Conservation (phyloP, 768 basidiomycete genomes). For the Panus rudis region DNA sequence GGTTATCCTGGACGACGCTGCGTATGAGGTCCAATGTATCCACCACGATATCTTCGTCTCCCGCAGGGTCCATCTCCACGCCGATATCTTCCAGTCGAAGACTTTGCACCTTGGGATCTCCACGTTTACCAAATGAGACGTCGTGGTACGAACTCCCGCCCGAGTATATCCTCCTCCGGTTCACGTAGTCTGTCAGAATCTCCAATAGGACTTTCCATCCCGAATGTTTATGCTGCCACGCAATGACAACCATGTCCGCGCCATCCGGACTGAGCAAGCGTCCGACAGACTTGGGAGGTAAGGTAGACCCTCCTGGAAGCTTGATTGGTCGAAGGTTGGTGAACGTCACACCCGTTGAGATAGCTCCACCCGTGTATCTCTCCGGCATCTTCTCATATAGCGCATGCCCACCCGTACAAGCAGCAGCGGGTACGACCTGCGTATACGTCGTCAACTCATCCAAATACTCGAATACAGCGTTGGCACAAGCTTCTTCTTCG, state of each 20-base stretch:
- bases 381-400: conserved; percentile 65
- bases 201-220: conserved; percentile 87
- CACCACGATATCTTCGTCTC: conserved; percentile 59
- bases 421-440: conserved; percentile 57
- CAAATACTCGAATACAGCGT: conserved; percentile 73
- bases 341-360: conserved; percentile 48
- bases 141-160: conserved; percentile 39
- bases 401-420: conserved; percentile 61
- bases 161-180: conserved; percentile 40
- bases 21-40: conserved; percentile 76
- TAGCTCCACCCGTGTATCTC: conserved; percentile 45
- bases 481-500: conserved; percentile 53
- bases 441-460: conserved; percentile 66
- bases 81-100: conserved; percentile 64
- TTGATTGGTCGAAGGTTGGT: conserved; percentile 58
- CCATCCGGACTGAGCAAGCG: conserved; percentile 67
- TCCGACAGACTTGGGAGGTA: conserved; percentile 63
- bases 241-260: conserved; percentile 61
- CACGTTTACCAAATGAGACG: conserved; percentile 45
- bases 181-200: conserved; percentile 69
- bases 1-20: conserved; percentile 67
- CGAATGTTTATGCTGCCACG: conserved; percentile 77
- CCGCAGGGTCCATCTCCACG: conserved; percentile 55
- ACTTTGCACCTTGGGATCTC: conserved; percentile 16
- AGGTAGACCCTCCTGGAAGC: conserved; percentile 68